Evolutionary conservation across 108 stramenopile species (phyloP).

Genomic region (Nannochloropsis gaditana): DNA sequence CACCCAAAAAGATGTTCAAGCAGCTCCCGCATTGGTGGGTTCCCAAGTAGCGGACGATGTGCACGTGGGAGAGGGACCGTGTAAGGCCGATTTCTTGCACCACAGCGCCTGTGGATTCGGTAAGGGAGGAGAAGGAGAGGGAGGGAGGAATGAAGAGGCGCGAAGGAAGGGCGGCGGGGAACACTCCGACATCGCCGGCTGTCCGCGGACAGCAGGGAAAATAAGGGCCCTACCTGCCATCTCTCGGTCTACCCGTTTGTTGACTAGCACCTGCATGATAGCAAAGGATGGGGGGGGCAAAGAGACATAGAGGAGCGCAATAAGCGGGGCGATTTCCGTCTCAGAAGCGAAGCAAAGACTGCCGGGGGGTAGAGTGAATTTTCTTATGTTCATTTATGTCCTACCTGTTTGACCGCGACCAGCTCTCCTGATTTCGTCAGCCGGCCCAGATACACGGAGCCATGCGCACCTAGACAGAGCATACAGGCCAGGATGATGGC

Average conservation of each 20-base stretch:
- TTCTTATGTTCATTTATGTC: neutral
- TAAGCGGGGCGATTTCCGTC: no score
- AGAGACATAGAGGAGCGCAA: neutral
- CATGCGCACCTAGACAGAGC: neutral
- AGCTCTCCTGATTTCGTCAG: neutral
- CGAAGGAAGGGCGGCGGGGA: neutral
- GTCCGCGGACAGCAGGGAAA: neutral
- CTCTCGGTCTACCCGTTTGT: neutral
- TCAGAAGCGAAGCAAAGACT: no score
- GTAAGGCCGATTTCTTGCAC: conserved; percentile 57
- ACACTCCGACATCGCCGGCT: no score
- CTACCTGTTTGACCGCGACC: neutral
- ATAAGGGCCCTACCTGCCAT: neutral
- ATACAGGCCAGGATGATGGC: no score
- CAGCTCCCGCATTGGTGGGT: conserved; percentile 24
- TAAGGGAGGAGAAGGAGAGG: neutral
- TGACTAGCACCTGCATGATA: neutral
- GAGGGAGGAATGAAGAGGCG: neutral
- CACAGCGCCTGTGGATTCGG: conserved; percentile 1
- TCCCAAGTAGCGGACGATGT: conserved; percentile 59
- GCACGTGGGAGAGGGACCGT: conserved; percentile 48
- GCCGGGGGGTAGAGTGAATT: neutral
- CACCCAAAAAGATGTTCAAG: conserved; percentile 46
- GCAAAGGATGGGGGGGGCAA: neutral
- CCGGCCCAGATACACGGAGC: neutral